Conservation (phyloP, 2,329 filamentous ascomycete species). For the Aspergillus jensenii region DNA sequence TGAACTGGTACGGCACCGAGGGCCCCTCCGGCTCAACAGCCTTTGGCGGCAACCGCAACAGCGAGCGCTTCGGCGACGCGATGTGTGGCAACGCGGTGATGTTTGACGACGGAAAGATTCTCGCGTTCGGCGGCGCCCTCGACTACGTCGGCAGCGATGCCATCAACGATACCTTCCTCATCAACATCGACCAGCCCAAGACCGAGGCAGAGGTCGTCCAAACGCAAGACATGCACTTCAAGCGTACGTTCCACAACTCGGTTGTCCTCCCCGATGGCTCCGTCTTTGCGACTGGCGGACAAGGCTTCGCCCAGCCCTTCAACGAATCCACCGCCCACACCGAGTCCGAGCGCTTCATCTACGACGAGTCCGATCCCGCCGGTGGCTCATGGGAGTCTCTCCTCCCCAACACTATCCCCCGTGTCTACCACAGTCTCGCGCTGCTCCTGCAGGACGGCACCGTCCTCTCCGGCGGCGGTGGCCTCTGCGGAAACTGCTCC, state of each 20-base stretch:
- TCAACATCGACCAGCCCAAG: conserved; percentile 44
- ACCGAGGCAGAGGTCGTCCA: not conserved
- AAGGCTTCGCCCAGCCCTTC: conserved; percentile 45
- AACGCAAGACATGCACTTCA: conserved; percentile 40
- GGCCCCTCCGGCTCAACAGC: conserved; percentile 18
- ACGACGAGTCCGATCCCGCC: too few relatives aligned
- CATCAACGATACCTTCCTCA: conserved; percentile 49
- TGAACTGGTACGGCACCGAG: conserved; percentile 58
- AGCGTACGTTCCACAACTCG: conserved; percentile 47
- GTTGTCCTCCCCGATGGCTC: conserved; percentile 52
- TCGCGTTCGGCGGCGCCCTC: conserved; percentile 10
- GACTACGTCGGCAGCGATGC: conserved; percentile 33
- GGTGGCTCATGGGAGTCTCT: not conserved
- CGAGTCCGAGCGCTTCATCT: conserved; percentile 37
- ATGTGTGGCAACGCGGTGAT: conserved; percentile 17
- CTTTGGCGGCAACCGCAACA: too few relatives aligned
- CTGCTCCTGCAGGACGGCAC: conserved; percentile 53
- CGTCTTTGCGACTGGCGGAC: conserved; percentile 50
- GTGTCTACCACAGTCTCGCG: conserved; percentile 50
- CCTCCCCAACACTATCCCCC: conserved; percentile 19
- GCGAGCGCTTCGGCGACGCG: not conserved
- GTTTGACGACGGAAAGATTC: conserved; percentile 34
- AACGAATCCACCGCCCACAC: conserved; percentile 46
- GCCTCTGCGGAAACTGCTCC: conserved; percentile 50
- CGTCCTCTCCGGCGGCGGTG: conserved; percentile 54